These are phyloP conservation scores for Penicillium nucicola DNA, from an alignment of 495 filamentous ascomycete genomes.

Conservation along the genomic window DNA sequence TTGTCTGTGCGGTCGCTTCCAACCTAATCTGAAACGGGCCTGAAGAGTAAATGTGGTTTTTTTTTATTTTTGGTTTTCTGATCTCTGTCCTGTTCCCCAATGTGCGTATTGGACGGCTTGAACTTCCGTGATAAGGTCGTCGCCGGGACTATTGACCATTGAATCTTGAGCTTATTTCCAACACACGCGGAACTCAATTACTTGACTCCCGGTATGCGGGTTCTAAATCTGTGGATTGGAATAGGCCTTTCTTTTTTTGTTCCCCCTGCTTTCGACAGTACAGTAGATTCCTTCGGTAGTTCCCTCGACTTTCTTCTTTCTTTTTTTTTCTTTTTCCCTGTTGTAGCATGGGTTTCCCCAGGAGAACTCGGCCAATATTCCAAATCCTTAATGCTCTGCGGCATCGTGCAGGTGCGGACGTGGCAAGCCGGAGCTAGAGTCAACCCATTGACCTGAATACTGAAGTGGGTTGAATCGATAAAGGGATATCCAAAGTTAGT, in stretches of 20 bases:
- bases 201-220: neutral
- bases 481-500: neutral
- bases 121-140: neutral
- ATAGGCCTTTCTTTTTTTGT: neutral
- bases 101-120: neutral
- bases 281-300: too few species aligned
- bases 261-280: neutral
- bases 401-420: slow-evolving; percentile 5
- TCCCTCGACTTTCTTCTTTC: neutral
- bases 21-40: slow-evolving; percentile 11
- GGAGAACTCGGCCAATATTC: neutral
- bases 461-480: neutral
- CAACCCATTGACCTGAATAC: neutral
- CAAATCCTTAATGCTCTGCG: neutral
- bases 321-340: neutral
- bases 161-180: slow-evolving; percentile 24
- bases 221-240: neutral
- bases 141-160: slow-evolving; percentile 14
- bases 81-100: neutral
- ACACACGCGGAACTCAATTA: slow-evolving; percentile 3
- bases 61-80: too few species aligned
- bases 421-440: slow-evolving; percentile 4
- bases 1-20: slow-evolving; percentile 7
- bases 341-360: neutral
- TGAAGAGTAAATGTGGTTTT: slow-evolving; percentile 1